Percentiles rank a stretch among this genome's conserved stretches.
These are phyloP conservation scores for Alternaria hordeiaustralica DNA, from an alignment of 2,329 filamentous ascomycete species.

Conservation along the genomic window DNA sequence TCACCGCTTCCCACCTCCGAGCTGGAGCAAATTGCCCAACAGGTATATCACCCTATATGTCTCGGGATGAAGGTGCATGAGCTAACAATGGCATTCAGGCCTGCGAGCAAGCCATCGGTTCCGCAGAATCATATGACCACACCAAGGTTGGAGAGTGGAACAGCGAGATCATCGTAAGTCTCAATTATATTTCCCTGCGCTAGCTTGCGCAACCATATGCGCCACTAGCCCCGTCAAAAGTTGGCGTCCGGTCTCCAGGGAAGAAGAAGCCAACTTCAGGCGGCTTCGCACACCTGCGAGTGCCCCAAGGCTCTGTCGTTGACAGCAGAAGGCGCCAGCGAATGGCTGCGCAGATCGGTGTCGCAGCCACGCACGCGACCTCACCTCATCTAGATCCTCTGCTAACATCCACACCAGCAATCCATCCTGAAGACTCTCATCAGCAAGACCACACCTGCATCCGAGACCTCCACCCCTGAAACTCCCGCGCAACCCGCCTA, in stretches of 20 bases:
- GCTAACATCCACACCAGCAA: constrained; percentile 63
- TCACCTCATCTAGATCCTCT: constrained; percentile 28
- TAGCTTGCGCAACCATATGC: background rate
- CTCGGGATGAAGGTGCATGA: background rate
- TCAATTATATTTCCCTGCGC: background rate
- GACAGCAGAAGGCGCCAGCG: background rate
- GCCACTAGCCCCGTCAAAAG: background rate
- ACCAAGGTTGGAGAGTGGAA: constrained; percentile 87
- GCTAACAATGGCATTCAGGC: constrained; percentile 62
- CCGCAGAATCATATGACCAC: constrained; percentile 84
- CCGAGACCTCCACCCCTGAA: constrained; percentile 41
- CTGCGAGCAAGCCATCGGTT: constrained; percentile 78
- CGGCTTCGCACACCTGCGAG: background rate
- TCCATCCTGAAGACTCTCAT: constrained; percentile 79
- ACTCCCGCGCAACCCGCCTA: constrained; percentile 65
- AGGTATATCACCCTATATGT: constrained; percentile 19
- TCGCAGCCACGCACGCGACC: constrained; percentile 8
- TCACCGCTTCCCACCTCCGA: constrained; percentile 43
- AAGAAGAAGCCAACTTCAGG: background rate
- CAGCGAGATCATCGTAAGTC: constrained; percentile 83
- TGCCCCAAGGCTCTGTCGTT: background rate
- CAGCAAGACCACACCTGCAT: constrained; percentile 70
- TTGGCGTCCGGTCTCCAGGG: background rate
- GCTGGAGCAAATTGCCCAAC: constrained; percentile 39
- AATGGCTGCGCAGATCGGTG: background rate